These are phyloP conservation scores for Patellaria atrata DNA, from an alignment of 495 filamentous ascomycete genomes.

Conservation along the genomic window DNA sequence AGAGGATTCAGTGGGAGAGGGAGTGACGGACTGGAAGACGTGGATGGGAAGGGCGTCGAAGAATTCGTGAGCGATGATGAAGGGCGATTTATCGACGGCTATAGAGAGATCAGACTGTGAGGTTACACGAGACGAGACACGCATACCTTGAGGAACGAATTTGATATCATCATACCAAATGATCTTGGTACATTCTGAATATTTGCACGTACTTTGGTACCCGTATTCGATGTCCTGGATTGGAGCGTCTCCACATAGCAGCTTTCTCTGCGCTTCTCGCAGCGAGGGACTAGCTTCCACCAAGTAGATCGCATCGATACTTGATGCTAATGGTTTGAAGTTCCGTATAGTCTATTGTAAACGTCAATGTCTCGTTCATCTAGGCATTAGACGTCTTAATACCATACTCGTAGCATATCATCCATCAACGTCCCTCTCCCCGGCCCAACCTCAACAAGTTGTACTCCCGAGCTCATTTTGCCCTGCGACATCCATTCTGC, in stretches of 20 bases:
- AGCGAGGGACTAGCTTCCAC: constrained; percentile 76
- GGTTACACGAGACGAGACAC: background rate
- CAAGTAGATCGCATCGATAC: constrained; percentile 74
- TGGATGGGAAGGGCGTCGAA: constrained; percentile 98
- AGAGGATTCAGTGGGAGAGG: constrained; percentile 26
- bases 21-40: constrained; percentile 64
- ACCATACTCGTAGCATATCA: constrained; percentile 74
- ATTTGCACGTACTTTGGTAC: constrained; percentile 60
- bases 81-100: constrained; percentile 55
- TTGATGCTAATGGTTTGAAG: constrained; percentile 62
- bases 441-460: constrained; percentile 86
- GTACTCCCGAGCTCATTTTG: constrained; percentile 48
- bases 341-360: constrained; percentile 60
- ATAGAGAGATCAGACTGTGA: background rate
- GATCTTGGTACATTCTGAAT: constrained; percentile 46
- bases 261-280: constrained; percentile 56
- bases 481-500: constrained; percentile 94
- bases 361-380: background rate
- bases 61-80: constrained; percentile 95
- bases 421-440: constrained; percentile 94
- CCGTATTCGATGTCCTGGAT: constrained; percentile 63
- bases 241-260: constrained; percentile 63
- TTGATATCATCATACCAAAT: constrained; percentile 88
- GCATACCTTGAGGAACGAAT: constrained; percentile 55
- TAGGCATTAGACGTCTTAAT: background rate